These are phyloP conservation scores for Globisporangium cylindrosporum DNA, from an alignment of 352 stramenopile genomes.

Conservation along the genomic window DNA sequence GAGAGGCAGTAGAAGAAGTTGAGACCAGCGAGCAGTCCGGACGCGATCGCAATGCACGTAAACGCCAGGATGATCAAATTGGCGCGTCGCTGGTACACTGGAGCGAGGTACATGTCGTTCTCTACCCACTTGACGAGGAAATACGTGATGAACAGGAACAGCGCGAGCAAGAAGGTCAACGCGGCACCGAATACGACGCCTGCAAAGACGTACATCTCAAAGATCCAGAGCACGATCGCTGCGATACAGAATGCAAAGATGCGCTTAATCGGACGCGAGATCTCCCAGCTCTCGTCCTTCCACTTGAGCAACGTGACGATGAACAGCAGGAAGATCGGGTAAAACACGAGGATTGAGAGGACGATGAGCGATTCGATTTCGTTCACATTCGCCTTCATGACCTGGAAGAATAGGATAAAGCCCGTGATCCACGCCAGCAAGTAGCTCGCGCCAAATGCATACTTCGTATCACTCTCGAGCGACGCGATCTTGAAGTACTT, in stretches of 20 bases:
- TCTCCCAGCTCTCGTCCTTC: constrained; percentile 67
- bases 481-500: constrained; percentile 78
- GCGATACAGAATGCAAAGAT: constrained; percentile 30
- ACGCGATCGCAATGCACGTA: constrained; percentile 37
- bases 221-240: constrained; percentile 59
- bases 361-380: constrained; percentile 71
- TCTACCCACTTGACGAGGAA: constrained; percentile 83
- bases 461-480: constrained; percentile 57
- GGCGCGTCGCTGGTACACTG: constrained; percentile 50
- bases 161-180: constrained; percentile 51
- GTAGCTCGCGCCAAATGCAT: constrained; percentile 46
- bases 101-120: constrained; percentile 80
- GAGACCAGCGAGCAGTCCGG: constrained; percentile 45
- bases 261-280: constrained; percentile 46
- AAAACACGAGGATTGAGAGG: constrained; percentile 74
- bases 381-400: constrained; percentile 60
- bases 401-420: constrained; percentile 67
- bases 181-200: constrained; percentile 49
- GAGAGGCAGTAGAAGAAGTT: constrained; percentile 85
- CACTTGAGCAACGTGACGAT: constrained; percentile 73
- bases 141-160: constrained; percentile 74
- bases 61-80: constrained; percentile 36
- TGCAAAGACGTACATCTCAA: constrained; percentile 76
- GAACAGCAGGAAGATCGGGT: constrained; percentile 75
- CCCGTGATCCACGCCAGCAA: constrained; percentile 66